phyloP scores from a whole-genome alignment of 1,284 basidiomycete genomes.

The Papiliotrema terrestris region DNA sequence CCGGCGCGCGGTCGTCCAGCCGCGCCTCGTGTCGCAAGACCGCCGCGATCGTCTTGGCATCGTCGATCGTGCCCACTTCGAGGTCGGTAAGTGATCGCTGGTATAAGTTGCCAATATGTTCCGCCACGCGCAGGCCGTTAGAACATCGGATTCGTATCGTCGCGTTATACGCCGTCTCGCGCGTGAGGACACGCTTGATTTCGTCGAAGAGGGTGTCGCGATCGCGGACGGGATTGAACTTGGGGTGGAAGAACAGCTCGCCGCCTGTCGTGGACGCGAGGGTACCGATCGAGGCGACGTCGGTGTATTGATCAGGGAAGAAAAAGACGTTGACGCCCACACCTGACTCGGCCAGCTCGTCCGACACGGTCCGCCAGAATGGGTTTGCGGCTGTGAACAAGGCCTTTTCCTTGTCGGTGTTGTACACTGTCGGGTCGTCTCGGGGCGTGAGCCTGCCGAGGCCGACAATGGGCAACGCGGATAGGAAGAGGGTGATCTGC shows the following conservation, averaged over 20 bases:
- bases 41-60: slow-evolving; percentile 74
- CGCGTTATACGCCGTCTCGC: slow-evolving; percentile 77
- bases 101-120: slow-evolving; percentile 78
- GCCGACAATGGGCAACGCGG: slow-evolving; percentile 73
- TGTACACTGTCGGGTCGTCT: slow-evolving; percentile 72
- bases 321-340: slow-evolving; percentile 89
- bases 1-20: slow-evolving; percentile 72
- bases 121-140: slow-evolving; percentile 69
- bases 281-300: slow-evolving; percentile 79
- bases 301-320: slow-evolving; percentile 76
- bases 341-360: slow-evolving; percentile 84
- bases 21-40: slow-evolving; percentile 59
- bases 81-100: slow-evolving; percentile 72
- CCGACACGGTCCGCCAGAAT: slow-evolving; percentile 76
- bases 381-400: slow-evolving; percentile 73
- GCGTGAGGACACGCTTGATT: slow-evolving; percentile 64
- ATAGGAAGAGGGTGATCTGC: slow-evolving; percentile 78
- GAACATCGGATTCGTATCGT: slow-evolving; percentile 81
- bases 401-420: slow-evolving; percentile 82
- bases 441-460: slow-evolving; percentile 62
- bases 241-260: slow-evolving; percentile 87
- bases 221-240: slow-evolving; percentile 74
- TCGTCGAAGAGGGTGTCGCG: slow-evolving; percentile 66
- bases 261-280: slow-evolving; percentile 81
- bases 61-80: slow-evolving; percentile 74